Evolutionary conservation across 768 basidiomycete genomes (phyloP).

Genomic region (Leucogyrophana mollusca): DNA sequence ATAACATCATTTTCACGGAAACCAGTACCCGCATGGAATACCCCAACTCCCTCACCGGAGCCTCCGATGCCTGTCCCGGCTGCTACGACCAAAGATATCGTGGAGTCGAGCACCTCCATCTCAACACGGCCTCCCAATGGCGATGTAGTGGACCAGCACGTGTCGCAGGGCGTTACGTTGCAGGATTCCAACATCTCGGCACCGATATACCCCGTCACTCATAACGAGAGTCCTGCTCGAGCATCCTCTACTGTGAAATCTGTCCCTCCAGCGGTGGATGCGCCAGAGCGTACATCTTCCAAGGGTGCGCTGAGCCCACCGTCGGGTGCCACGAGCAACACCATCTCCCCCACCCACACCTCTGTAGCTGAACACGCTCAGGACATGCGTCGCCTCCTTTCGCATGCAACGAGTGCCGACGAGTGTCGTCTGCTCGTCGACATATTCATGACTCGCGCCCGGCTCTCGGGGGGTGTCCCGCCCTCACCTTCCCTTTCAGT

Average conservation of each 20-base stretch:
- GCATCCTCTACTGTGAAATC: background rate
- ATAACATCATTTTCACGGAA: conserved; percentile 26
- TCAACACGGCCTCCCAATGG: too few relatives aligned
- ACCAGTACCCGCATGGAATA: conserved; percentile 15
- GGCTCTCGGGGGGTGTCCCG: conserved; percentile 34
- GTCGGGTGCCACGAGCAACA: conserved; percentile 15
- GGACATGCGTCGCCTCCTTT: conserved; percentile 68
- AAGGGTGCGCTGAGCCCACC: conserved; percentile 13
- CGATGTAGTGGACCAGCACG: too few relatives aligned
- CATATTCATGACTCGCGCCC: conserved; percentile 71
- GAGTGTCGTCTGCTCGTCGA: conserved; percentile 87
- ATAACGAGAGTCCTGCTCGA: too few relatives aligned
- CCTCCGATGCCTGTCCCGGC: background rate
- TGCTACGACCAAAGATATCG: too few relatives aligned
- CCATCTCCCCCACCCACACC: conserved; percentile 21
- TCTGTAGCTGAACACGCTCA: conserved; percentile 46
- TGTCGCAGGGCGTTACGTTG: too few relatives aligned
- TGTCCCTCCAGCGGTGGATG: background rate
- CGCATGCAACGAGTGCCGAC: conserved; percentile 67
- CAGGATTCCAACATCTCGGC: background rate
- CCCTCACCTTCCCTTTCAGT: conserved; percentile 37
- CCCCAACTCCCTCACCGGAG: conserved; percentile 13
- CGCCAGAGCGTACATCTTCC: conserved; percentile 13
- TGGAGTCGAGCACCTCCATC: too few relatives aligned
- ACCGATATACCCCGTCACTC: background rate